Evolutionary conservation across 2,329 filamentous ascomycete genomes (phyloP).

Genomic region (Scedosporium minutisporum): DNA sequence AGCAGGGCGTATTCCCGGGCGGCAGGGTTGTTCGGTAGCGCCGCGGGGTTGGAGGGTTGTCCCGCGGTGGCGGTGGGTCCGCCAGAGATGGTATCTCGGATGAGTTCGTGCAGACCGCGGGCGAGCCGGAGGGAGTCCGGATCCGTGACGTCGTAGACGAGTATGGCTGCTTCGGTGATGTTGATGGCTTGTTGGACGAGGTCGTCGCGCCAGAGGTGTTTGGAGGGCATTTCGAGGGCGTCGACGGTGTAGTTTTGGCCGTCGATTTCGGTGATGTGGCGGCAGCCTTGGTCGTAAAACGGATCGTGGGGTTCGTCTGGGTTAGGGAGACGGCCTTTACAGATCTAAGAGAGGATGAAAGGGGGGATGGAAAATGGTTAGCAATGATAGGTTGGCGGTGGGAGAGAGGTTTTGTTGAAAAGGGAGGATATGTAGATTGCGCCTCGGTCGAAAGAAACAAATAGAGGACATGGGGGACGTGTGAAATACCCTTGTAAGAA

Average conservation of each 20-base stretch:
- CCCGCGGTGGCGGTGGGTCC: background rate
- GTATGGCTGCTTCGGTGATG: slow-evolving; percentile 29
- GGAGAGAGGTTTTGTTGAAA: background rate
- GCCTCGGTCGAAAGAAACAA: background rate
- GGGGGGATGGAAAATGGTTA: no score
- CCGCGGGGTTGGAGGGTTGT: background rate
- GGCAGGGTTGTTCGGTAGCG: background rate
- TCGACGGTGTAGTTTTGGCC: slow-evolving; percentile 22
- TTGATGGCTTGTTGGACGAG: slow-evolving; percentile 26
- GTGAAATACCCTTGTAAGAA: slow-evolving; percentile 24
- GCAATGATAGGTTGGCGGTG: background rate
- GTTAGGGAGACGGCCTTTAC: slow-evolving; percentile 17
- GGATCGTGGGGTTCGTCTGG: slow-evolving; percentile 15
- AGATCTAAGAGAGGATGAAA: slow-evolving; percentile 18
- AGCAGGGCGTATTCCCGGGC: slow-evolving; percentile 11
- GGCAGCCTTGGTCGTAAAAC: slow-evolving; percentile 21
- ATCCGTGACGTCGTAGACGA: slow-evolving; percentile 24
- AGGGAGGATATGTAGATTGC: background rate
- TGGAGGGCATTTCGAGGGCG: slow-evolving; percentile 25
- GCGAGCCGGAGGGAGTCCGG: slow-evolving; percentile 17
- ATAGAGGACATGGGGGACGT: no score
- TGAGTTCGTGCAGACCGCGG: slow-evolving; percentile 15
- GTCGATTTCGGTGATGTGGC: slow-evolving; percentile 22
- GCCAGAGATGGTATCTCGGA: slow-evolving; percentile 9
- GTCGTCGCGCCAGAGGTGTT: slow-evolving; percentile 20